These are phyloP conservation scores for Coemansia aciculifera DNA, from an alignment of 192 early-diverging fungal genomes.

Conservation along the genomic window DNA sequence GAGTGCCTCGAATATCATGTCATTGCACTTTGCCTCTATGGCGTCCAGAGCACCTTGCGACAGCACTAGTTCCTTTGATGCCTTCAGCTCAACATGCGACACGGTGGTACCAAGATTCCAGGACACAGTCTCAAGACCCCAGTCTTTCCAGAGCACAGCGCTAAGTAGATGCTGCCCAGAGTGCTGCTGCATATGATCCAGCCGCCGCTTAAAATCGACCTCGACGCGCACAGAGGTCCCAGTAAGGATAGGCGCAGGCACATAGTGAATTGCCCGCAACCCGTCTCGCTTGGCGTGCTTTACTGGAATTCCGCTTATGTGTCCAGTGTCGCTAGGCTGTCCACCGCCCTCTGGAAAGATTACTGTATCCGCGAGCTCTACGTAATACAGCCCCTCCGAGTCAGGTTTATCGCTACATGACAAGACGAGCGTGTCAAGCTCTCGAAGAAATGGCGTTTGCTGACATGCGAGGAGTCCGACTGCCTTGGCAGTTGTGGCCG, in stretches of 20 bases:
- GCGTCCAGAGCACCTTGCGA: conserved; percentile 45
- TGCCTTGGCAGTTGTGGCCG: conserved; percentile 4
- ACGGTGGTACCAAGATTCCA: conserved; percentile 62
- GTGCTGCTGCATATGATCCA: conserved; percentile 78
- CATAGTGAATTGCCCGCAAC: conserved; percentile 63
- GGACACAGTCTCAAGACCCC: conserved; percentile 62
- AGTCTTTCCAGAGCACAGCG: conserved; percentile 64
- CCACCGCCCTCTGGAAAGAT: conserved; percentile 81
- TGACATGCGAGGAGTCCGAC: conserved; percentile 67
- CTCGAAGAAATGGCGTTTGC: conserved; percentile 53
- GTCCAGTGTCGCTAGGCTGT: conserved; percentile 64
- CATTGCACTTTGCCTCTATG: conserved; percentile 60
- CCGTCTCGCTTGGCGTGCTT: conserved; percentile 61
- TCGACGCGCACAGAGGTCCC: conserved; percentile 55
- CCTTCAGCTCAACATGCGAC: conserved; percentile 64
- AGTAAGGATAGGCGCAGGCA: conserved; percentile 50
- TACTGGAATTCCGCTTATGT: conserved; percentile 57
- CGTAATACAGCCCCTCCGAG: conserved; percentile 61
- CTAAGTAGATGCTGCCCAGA: conserved; percentile 69
- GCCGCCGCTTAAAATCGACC: conserved; percentile 67
- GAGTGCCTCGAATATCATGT: conserved; percentile 56
- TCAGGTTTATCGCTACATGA: conserved; percentile 57
- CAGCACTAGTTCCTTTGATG: conserved; percentile 37
- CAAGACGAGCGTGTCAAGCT: conserved; percentile 55
- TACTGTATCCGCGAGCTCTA: conserved; percentile 67